phyloP scores from a whole-genome alignment of 1,284 basidiomycete species.

The Paramarasmius palmivorus region DNA sequence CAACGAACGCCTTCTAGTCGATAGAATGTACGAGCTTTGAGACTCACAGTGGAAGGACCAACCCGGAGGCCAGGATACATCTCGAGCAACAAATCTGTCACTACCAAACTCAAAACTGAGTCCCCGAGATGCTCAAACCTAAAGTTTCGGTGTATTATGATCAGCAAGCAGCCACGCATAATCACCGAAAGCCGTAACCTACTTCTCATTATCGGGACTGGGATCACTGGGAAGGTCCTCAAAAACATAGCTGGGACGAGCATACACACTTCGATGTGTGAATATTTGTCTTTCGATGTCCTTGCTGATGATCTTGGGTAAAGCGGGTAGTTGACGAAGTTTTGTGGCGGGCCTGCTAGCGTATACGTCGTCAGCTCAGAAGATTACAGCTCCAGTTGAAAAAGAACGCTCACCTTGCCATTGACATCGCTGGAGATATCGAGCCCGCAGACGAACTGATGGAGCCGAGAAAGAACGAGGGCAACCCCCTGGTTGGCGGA shows the following conservation, averaged over 20 bases:
- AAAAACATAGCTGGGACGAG: constrained; percentile 68
- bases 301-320: constrained; percentile 48
- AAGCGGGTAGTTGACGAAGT: constrained; percentile 39
- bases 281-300: constrained; percentile 56
- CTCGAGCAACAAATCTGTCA: constrained; percentile 62
- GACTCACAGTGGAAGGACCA: constrained; percentile 69
- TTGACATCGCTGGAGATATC: not conserved
- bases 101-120: constrained; percentile 62
- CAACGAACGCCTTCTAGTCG: too few relatives aligned
- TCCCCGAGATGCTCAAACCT: constrained; percentile 78
- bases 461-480: not conserved
- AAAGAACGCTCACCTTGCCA: not conserved
- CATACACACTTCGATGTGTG: constrained; percentile 71
- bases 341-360: not conserved
- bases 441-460: not conserved
- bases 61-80: constrained; percentile 70
- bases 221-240: constrained; percentile 69
- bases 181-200: constrained; percentile 18
- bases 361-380: not conserved
- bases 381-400: not conserved
- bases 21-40: not conserved
- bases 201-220: constrained; percentile 80
- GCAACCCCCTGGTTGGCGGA: not conserved
- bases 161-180: constrained; percentile 5
- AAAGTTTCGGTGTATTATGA: constrained; percentile 12